Base-by-base conservation (phyloP, 169 alveolate genomes). In the Cryptosporidium andersoni region DNA sequence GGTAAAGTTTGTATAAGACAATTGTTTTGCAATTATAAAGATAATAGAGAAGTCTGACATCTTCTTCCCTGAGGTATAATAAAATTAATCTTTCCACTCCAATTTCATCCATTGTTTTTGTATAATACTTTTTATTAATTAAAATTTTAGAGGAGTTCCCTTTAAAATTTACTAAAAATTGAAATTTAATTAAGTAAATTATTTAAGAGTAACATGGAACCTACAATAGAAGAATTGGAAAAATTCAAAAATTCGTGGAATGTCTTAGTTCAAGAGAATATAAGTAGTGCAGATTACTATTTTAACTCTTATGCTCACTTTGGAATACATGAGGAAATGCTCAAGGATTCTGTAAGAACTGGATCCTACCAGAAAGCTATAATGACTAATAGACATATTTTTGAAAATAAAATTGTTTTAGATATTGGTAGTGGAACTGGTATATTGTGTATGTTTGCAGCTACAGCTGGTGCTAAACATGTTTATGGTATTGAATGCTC, bases 351-450 rank as follows among this genome's bases (percentile, higher is more conserved):
- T 34, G 95, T 93, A 37, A 92, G 99, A 67, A 98, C 99, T 63
- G 93, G 91, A 48, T 68, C 97, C n/a, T 96, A 95, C 81, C 93
- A 88, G 88, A 93, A 94, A 42, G 99, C 99, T 2, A 97, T 98
- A 39, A 64, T 94, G 89, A 88, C 93, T 62, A 97, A 97, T 90
- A 91, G 91, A 16, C 97, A 95, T 64, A 90, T 96, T 51, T 97
- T 98, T 89, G 91, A 94, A 80, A 98, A 92, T 80, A 97, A 97
- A 89, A 92, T 97, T 9, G 99, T 98, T 4, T 88, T 98, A 37
- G 99, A 98, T 90, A 94, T 98, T 4, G 99, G 99, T 11, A 93
- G 99, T 64, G 99, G 99, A 4, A 97, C 99, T 5, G 99, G 99
- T 8, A 97, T 98, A 51, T 91, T 98, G 40, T 92, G 97, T 25